A percentile compares a stretch with the other conserved stretches of the same genome.
These are phyloP conservation scores for Talaromyces rugulosus DNA, from an alignment of 2,329 filamentous ascomycete species.

Conservation along the genomic window DNA sequence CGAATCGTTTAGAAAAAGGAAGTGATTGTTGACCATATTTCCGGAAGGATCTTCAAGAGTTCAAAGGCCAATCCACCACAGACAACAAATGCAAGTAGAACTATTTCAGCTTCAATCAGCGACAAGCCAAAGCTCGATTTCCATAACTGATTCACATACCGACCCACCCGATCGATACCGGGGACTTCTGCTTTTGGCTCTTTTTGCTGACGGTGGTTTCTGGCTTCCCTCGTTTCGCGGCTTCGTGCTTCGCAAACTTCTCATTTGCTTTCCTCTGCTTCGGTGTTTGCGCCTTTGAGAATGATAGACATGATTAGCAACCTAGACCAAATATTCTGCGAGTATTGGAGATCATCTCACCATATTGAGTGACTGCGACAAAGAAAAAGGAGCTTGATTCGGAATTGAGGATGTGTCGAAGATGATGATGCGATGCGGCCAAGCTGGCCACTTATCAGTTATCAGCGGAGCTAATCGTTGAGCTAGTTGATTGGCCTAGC, in stretches of 20 bases:
- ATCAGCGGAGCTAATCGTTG: not conserved
- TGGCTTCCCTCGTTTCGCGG: slow-evolving; percentile 56
- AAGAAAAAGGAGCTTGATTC: not conserved
- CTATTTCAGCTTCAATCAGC: slow-evolving; percentile 31
- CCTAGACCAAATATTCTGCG: not conserved
- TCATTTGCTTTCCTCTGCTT: slow-evolving; percentile 63
- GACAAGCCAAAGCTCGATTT: not conserved
- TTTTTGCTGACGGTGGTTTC: slow-evolving; percentile 38
- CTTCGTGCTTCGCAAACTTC: slow-evolving; percentile 55
- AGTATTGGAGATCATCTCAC: not conserved
- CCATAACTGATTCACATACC: slow-evolving; percentile 46
- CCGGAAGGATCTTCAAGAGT: slow-evolving; percentile 43
- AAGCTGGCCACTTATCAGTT: not conserved
- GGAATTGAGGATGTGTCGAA: not conserved
- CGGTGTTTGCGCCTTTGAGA: slow-evolving; percentile 58
- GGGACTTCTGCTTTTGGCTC: slow-evolving; percentile 49
- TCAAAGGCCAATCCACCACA: slow-evolving; percentile 59
- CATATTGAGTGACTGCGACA: not conserved
- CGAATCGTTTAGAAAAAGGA: slow-evolving; percentile 18
- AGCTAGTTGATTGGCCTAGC: not conserved
- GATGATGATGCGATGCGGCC: not conserved
- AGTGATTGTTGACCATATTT: slow-evolving; percentile 34
- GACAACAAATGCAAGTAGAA: slow-evolving; percentile 59
- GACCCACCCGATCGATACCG: slow-evolving; percentile 56
- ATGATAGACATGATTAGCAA: not conserved